A percentile compares a stretch with the other conserved stretches of the same genome.
These are phyloP conservation scores for Boletus reticulatus DNA, from an alignment of 768 basidiomycete species.

Conservation along the genomic window DNA sequence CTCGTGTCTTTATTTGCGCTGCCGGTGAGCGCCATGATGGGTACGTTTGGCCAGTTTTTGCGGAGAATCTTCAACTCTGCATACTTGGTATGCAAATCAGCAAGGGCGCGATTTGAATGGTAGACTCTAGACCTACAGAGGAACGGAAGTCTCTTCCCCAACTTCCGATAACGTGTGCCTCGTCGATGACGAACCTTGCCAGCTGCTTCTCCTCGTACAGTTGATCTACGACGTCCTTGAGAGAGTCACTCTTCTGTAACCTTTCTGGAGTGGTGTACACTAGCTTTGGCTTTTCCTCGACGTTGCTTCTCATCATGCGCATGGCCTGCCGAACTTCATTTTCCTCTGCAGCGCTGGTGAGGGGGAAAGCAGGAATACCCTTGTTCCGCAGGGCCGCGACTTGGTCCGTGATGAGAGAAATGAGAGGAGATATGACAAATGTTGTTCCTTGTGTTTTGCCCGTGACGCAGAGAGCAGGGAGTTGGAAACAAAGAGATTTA, in stretches of 20 bases:
- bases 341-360: constrained; percentile 54
- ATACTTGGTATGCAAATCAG: constrained; percentile 49
- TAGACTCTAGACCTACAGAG: constrained; percentile 49
- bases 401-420: constrained; percentile 90
- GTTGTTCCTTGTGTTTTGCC: constrained; percentile 81
- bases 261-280: constrained; percentile 95
- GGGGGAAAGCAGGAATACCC: constrained; percentile 65
- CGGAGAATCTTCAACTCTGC: constrained; percentile 65
- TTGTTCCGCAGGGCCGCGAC: constrained; percentile 63
- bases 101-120: not conserved
- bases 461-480: constrained; percentile 78
- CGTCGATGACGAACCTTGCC: constrained; percentile 92
- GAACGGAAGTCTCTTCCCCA: constrained; percentile 95
- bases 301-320: constrained; percentile 41
- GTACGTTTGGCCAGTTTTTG: constrained; percentile 69
- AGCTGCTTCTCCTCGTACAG: constrained; percentile 58
- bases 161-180: constrained; percentile 91
- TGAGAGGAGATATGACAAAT: constrained; percentile 85
- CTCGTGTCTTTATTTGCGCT: constrained; percentile 82
- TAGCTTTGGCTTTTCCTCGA: constrained; percentile 53
- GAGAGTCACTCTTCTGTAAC: constrained; percentile 57
- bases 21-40: constrained; percentile 96
- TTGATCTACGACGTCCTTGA: constrained; percentile 53
- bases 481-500: constrained; percentile 85
- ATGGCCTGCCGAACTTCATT: constrained; percentile 40